phyloP scores from a whole-genome alignment of 208 protist species.

The Porcisia hertigi region DNA sequence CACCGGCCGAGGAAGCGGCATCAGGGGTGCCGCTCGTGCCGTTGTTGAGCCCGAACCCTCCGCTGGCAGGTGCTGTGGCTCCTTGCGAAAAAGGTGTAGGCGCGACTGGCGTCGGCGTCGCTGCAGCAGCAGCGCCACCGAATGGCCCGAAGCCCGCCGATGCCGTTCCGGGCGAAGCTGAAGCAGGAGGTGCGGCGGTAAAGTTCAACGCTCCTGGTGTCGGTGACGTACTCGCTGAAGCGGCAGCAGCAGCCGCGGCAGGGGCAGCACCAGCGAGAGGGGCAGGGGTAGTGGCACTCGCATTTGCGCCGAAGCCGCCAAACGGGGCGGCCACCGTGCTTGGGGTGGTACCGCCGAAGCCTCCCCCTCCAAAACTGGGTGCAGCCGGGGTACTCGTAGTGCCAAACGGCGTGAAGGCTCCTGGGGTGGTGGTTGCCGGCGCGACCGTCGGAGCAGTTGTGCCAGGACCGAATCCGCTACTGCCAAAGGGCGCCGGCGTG shows the following conservation, averaged over 20 bases:
- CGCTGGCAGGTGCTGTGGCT: neutral
- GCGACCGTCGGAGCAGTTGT: conserved; percentile 13
- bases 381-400: neutral
- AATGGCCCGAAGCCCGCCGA: conserved; percentile 9
- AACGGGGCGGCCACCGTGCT: neutral
- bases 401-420: conserved; percentile 7
- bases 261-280: too few relatives aligned
- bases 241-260: neutral
- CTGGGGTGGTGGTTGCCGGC: conserved; percentile 4
- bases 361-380: neutral
- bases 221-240: conserved; percentile 10
- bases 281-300: conserved; percentile 1
- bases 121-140: conserved; percentile 3
- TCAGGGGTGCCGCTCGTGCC: neutral
- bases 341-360: neutral
- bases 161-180: conserved; percentile 8
- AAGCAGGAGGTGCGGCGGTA: conserved; percentile 4
- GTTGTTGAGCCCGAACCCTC: neutral
- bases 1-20: neutral
- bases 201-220: neutral
- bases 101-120: neutral
- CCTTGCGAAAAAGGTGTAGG: neutral
- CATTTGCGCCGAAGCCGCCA: neutral
- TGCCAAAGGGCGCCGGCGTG: neutral
- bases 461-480: conserved; percentile 28